Evolutionary conservation across 441 rosid species (phyloP), one percentile per base, ranked within the genome.

Genomic region (Lepidium campestre): DNA sequence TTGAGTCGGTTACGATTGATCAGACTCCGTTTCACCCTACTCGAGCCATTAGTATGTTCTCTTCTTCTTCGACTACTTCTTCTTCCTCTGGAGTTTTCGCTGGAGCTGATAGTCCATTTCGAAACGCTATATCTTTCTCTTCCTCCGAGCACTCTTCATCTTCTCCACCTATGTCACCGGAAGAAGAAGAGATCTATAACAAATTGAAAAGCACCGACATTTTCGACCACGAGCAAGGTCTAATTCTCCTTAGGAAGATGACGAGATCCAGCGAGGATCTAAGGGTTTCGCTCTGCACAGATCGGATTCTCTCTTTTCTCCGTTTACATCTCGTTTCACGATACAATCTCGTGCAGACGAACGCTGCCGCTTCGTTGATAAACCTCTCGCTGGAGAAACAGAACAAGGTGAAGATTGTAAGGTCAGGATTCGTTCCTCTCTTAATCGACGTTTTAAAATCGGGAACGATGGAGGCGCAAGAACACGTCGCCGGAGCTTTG

Each of bases 291-390:
- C 77, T 87, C 12, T 87, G 90, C 32, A 81, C 84, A 1, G 65
- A 69, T 11, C 74, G 75, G 36, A 35, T 87, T 37, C 84, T 87
- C 66, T 60, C 74, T 0, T 61, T 70, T 19, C 76, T 87, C 69
- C 74, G 85, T 22, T 37, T 78, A 0, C 64, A 85, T 42, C 73
- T 87, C 58, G 65, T 66, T 44, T 85, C 93, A 0, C 72, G 83
- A 34, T 82, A 85, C 73, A 65, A 59, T 29, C 71, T 74, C 10
- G 79, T 85, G 2, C 93, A 87, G 68, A 80, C 81, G 10, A 85
- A 85, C 80, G 82, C 90, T n/a, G 75, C 77, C 2, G 93, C 93
- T 10, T 73, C 88, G n/a, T 34, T 87, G 9, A 86, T 87, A 12
- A 87, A 87, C 49, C 80, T 87, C 34, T 87, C 93, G 13, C 66